These are phyloP conservation scores for Mortierella sp. DNA, from an alignment of 371 early-diverging fungal species.

Conservation along the genomic window DNA sequence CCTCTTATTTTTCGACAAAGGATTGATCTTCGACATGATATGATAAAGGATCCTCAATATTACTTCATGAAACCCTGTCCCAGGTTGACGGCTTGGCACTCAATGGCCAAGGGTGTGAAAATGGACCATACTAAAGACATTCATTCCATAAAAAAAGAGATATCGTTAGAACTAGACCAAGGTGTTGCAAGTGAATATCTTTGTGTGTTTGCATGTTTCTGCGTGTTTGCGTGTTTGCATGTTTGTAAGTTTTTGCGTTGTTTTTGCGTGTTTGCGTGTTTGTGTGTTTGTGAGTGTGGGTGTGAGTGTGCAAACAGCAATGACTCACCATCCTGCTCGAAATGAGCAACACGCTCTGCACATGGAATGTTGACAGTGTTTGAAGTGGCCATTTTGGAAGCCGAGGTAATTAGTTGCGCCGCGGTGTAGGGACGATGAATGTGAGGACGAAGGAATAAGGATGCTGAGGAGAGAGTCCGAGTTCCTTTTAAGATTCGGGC, in stretches of 20 bases:
- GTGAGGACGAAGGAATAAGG: conserved; percentile 5
- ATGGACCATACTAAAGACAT: conserved; percentile 86
- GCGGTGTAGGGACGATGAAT: conserved; percentile 1
- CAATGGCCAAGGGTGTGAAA: conserved; percentile 88
- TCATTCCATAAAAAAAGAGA: not conserved
- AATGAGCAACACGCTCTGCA: conserved; percentile 60
- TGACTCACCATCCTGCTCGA: conserved; percentile 59
- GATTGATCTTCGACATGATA: not conserved
- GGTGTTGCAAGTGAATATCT: too few relatives aligned
- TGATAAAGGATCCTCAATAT: conserved; percentile 5
- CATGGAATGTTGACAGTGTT: conserved; percentile 36
- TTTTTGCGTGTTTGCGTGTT: too few relatives aligned
- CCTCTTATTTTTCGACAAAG: too few relatives aligned
- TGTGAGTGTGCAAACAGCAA: not conserved
- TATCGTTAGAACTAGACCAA: not conserved
- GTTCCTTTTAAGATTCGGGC: conserved; percentile 37
- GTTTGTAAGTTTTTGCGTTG: too few relatives aligned
- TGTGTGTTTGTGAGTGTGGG: not conserved
- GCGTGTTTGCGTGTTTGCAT: not conserved
- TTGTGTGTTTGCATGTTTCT: not conserved
- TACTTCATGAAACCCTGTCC: conserved; percentile 94
- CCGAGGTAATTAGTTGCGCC: conserved; percentile 14
- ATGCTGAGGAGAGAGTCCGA: conserved; percentile 14
- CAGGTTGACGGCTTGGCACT: conserved; percentile 92
- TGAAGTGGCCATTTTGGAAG: conserved; percentile 23